Percentiles rank a stretch among this genome's conserved stretches.
phyloP scores from a whole-genome alignment of 257 asterid species.

The Scutellaria barbata region DNA sequence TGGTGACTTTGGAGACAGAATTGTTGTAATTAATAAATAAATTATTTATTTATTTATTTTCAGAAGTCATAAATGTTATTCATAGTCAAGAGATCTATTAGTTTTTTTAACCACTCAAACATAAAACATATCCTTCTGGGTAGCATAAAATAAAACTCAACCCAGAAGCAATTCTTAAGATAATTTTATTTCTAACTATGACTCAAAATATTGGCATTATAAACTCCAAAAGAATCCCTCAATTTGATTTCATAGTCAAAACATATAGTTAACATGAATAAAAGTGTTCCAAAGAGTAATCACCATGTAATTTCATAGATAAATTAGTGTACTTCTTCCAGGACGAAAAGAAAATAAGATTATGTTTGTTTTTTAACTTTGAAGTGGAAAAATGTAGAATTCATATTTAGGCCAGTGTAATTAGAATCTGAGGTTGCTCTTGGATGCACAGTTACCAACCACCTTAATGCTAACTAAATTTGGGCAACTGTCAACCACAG shows the following conservation, averaged over 20 bases:
- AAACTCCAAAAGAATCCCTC: constrained; percentile 1
- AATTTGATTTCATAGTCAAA: not conserved
- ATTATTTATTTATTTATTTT: not conserved
- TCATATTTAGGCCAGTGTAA: constrained; percentile 7
- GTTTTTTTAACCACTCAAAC: not conserved
- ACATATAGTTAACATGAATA: not conserved
- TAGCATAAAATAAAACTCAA: not conserved
- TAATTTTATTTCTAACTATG: not conserved
- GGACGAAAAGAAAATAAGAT: not conserved
- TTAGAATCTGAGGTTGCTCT: constrained; percentile 19
- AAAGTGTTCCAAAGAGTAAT: not conserved
- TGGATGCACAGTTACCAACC: not conserved
- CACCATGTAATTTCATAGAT: constrained; percentile 7
- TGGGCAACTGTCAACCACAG: constrained; percentile 7
- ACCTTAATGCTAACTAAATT: constrained; percentile 20
- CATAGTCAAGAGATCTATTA: constrained; percentile 12
- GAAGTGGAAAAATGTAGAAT: constrained; percentile 9
- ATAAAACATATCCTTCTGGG: constrained; percentile 7
- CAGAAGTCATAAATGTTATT: not conserved
- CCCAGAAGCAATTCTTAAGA: not conserved
- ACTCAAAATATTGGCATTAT: not conserved
- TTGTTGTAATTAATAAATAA: not conserved
- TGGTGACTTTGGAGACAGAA: constrained; percentile 1
- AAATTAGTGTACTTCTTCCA: not conserved
- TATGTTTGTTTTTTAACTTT: constrained; percentile 6